phyloP scores from a whole-genome alignment of 805 yeast species.

The Schizosaccharomyces pombe region DNA sequence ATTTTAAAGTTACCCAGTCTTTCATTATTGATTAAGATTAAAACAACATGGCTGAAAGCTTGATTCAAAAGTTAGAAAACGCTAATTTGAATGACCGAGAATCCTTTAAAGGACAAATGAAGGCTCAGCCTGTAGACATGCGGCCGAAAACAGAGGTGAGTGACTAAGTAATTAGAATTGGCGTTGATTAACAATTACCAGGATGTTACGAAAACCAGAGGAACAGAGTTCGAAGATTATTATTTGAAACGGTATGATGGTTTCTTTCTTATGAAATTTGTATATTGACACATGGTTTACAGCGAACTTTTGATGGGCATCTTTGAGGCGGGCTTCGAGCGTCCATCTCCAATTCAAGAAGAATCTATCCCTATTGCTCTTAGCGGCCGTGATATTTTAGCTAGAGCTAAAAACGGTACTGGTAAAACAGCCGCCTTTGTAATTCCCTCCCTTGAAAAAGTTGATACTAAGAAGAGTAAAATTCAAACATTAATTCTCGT shows the following conservation, averaged over 20 bases:
- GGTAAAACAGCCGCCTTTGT: slow-evolving; percentile 96
- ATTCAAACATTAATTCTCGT: slow-evolving; percentile 84
- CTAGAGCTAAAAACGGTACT: slow-evolving; percentile 95
- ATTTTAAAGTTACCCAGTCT: too few species aligned
- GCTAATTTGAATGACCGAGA: neutral
- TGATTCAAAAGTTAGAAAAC: neutral
- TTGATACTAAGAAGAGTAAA: slow-evolving; percentile 60
- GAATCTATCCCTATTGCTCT: slow-evolving; percentile 90
- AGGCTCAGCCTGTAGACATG: neutral
- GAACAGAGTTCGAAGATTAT: slow-evolving; percentile 78
- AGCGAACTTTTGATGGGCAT: slow-evolving; percentile 91
- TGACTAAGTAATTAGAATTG: neutral
- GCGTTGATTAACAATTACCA: neutral
- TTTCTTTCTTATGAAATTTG: neutral
- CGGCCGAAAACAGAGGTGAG: slow-evolving; percentile 1
- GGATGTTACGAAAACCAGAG: slow-evolving; percentile 79
- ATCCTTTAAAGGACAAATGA: neutral
- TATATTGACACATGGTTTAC: neutral
- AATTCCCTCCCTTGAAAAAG: slow-evolving; percentile 73
- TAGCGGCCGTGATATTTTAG: slow-evolving; percentile 84
- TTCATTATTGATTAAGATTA: too few species aligned
- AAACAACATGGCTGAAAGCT: neutral
- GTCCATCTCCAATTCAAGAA: slow-evolving; percentile 94
- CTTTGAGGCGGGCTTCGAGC: slow-evolving; percentile 95
- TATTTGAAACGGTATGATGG: slow-evolving; percentile 31